Conservation (phyloP, 768 basidiomycete genomes). For the Auriscalpium vulgare region DNA sequence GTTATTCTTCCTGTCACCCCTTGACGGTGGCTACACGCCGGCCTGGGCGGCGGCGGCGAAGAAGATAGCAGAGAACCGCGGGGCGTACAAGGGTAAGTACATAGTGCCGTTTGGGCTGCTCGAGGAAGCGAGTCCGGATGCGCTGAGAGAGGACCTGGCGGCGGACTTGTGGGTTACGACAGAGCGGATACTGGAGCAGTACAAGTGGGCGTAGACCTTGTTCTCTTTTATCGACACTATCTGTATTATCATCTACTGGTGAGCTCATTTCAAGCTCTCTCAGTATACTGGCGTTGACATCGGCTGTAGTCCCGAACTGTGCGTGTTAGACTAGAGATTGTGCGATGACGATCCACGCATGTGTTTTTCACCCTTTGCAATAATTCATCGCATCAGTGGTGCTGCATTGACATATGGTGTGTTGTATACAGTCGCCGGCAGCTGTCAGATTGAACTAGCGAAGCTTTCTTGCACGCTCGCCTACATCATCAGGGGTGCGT, state of each 20-base stretch:
- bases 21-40: constrained; percentile 28
- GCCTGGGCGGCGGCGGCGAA: constrained; percentile 35
- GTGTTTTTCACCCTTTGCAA: too few relatives aligned
- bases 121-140: constrained; percentile 20
- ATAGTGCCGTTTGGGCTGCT: constrained; percentile 28
- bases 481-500: too few relatives aligned
- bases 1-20: constrained; percentile 22
- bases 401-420: too few relatives aligned
- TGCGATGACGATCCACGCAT: too few relatives aligned
- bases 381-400: too few relatives aligned
- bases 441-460: too few relatives aligned
- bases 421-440: too few relatives aligned
- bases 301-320: too few relatives aligned
- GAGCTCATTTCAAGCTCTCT: background rate
- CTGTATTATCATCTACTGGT: constrained; percentile 20
- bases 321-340: too few relatives aligned
- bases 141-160: constrained; percentile 25
- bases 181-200: constrained; percentile 24
- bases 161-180: constrained; percentile 33
- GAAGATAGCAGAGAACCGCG: constrained; percentile 23
- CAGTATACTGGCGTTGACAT: too few relatives aligned
- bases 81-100: constrained; percentile 31
- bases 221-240: background rate
- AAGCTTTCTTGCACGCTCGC: too few relatives aligned
- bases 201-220: background rate